Evolutionary conservation across 768 basidiomycete genomes (phyloP), one percentile per base, ranked within the genome.

Genomic region (Cytidiella melzeri): DNA sequence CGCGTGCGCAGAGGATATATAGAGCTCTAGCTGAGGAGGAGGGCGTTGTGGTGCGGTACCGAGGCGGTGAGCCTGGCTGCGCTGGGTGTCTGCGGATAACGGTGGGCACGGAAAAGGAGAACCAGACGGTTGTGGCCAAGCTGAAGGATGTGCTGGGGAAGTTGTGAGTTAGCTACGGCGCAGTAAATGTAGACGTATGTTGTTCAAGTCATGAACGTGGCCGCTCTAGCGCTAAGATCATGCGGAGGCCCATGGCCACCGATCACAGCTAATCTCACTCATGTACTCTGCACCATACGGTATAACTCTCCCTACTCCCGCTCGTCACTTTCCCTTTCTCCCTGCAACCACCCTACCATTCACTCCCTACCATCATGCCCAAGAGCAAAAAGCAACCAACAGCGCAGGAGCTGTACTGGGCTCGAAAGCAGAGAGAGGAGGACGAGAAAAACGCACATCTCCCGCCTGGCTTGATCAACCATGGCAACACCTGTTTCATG

Each of bases 401-500:
- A 4, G 75, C 82, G 1, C 83, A 84, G 63, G 85, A 87, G 56
- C 52, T 80, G 38, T 80, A 83, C 67, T 68, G 67, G 54, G 79
- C 76, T 20, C 68, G 77, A 45, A 80, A 72, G 57, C 71, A 73
- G 45, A 72, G 75, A 58, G 84, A 87, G 62, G 84, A 87, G 57
- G 68, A 70, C 43, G 84, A 85, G 61, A 70, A 65, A 59, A 64
- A 67, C 5, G 81, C 82, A 0, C 70, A 75, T 37, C 69, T 88
- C 9, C 87, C 87, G 0, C 85, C 87, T 3, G 87, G 87, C 5
- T 71, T 91, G 20, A 60, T 80, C 40, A 91, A 91, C 62, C 85
- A 89, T 68, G 84, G 86, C 38, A 90, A 90, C 64, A 95, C 92
- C 0, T 97, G 93, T 67, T 97, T 93, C 68, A 90, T 94, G 85